Base-by-base conservation (phyloP, 2,329 filamentous ascomycete genomes). In the Rhynchosporium secalis region DNA sequence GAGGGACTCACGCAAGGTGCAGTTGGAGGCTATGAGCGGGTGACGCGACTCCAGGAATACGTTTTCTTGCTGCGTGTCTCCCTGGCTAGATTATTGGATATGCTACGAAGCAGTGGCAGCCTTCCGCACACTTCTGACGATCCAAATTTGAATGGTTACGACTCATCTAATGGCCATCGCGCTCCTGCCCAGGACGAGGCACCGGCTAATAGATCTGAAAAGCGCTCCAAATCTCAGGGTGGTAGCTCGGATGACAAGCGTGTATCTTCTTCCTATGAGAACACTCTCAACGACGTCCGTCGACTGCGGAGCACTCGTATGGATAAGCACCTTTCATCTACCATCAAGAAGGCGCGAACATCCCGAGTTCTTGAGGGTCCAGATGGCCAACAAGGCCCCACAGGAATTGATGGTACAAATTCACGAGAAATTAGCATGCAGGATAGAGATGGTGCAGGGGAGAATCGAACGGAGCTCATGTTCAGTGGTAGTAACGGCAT, bases 281-380 rank as follows among this genome's bases (percentile, higher is more conserved):
- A 93, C 77, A 96, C 94, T 52, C 87, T 99, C 69, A 96, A 95
- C 68, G 95, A 99, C 76, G 95, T 99, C 73, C 88, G 92, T 71
- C 86, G 95, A 65, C 78, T 99, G 63, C 87, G 94, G 68, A 98
- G 95, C 65, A 98, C 94, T 28, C 88, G 95, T 36, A 88, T 98
- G 73, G 94, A 99, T 72, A 94, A 96, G 73, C 92, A 96, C 71
- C 79, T 99, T 48, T 98, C 94, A 41, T 96, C 92, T 28, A 97
- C 92, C 56, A 92, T 94, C 75, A 90, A 91, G 74, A 95, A 93
- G 71, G 91, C 94, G 55, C 85, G 95, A 68, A 92, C 91, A 31
- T 98, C 95, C 8, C 86, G 92, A 60, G 93, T 99, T 62, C 93
- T 99, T 75, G 93, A 97, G 74, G 92, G 91, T 0, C 90, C 92